A percentile compares a stretch with the other conserved stretches of the same genome.
phyloP scores from a whole-genome alignment of 352 stramenopile genomes.

The Pythium aphanidermatum region DNA sequence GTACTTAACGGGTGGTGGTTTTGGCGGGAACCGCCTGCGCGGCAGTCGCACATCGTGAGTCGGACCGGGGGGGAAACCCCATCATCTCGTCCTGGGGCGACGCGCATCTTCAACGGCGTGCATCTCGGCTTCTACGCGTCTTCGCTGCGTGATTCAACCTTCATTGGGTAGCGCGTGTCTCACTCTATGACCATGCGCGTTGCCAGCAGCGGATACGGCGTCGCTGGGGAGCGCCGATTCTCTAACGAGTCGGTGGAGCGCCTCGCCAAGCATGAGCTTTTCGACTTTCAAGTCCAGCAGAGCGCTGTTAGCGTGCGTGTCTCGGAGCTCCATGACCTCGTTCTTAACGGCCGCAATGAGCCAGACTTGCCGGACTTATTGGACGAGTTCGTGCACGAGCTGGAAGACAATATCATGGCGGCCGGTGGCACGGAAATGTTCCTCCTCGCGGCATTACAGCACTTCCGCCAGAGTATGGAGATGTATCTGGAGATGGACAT shows the following conservation, averaged over 20 bases:
- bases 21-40: constrained; percentile 2
- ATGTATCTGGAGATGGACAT: constrained; percentile 46
- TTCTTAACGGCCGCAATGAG: constrained; percentile 35
- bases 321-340: constrained; percentile 37
- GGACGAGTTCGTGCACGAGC: constrained; percentile 41
- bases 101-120: background rate
- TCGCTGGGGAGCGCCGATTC: constrained; percentile 10
- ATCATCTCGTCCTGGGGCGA: background rate
- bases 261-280: constrained; percentile 48
- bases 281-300: constrained; percentile 60
- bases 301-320: constrained; percentile 29
- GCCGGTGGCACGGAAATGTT: constrained; percentile 35
- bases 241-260: constrained; percentile 19
- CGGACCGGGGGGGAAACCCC: background rate
- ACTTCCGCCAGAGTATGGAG: constrained; percentile 65
- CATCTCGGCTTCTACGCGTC: background rate
- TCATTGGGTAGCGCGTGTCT: constrained; percentile 2
- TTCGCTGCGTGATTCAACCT: background rate
- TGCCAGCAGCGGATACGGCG: constrained; percentile 17
- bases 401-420: constrained; percentile 38
- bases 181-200: constrained; percentile 2
- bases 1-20: constrained; percentile 5
- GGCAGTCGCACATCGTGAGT: background rate
- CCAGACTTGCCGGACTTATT: constrained; percentile 42
- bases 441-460: constrained; percentile 45